Evolutionary conservation across 176 grass and related monocot genomes (phyloP), one percentile per base, ranked within the genome.

Genomic region (Stipa capillata): DNA sequence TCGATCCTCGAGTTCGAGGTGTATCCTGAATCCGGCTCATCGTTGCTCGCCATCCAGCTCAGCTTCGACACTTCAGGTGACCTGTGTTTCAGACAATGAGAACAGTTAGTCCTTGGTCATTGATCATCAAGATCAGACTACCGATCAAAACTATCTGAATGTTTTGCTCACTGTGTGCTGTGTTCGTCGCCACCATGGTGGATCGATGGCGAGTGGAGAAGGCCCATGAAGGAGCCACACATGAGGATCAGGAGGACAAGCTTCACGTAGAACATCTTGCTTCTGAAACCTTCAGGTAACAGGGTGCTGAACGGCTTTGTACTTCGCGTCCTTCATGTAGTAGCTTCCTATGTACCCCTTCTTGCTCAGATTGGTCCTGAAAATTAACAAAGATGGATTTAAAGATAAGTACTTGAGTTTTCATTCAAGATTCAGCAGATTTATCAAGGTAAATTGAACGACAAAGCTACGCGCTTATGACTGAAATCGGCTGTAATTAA

Each of bases 191-290:
- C 32, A 13, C 20, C 70, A 2, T 69, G 74, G 17, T 58, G 69
- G 77, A 91, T 87, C 0, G 89, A 83, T 5, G 89, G 85, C 25
- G 89, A 91, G 76, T 84, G 64, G 55, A 91, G 69, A 12, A 91
- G 80, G 33, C 81, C 73, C 76, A 91, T 61, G 69, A 91, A 87
- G 89, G 76, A 87, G 55, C 84, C 85, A 67, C 85, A 91, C 81
- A 80, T 84, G 55, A 91, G 84, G 39, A 91, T 31, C 14, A 81
- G 32, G 36, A 91, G 89, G 13, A 87, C 84, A 8, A 91, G 81
- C 77, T 87, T 91, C 3, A 91, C 43, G 35, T 80, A 91, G 1
- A 84, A 41, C 55, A 91, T 53, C 65, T 91, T 91, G 76, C 76
- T 24, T 39, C 77, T 74, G 2, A 27, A 71, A 53, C 89, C 73